phyloP scores from a whole-genome alignment of 768 basidiomycete genomes.

The Mycena vulgaris region DNA sequence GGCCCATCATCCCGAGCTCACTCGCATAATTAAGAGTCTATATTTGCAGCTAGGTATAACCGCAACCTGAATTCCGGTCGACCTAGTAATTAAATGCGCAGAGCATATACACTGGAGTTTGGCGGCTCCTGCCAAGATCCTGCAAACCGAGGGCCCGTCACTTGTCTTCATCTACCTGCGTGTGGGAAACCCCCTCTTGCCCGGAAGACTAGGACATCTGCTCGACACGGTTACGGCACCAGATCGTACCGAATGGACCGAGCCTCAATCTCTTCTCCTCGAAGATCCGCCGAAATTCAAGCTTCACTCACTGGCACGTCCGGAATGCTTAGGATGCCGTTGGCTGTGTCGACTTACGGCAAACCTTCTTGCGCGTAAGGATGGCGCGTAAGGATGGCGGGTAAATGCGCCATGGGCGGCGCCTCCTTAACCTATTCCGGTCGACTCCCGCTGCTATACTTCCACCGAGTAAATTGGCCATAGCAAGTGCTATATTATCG shows the following conservation, averaged over 20 bases:
- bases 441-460: too few species aligned
- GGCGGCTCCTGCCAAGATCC: neutral
- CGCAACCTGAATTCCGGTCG: neutral
- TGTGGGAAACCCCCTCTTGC: neutral
- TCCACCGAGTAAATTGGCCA: too few species aligned
- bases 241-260: too few species aligned
- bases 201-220: neutral
- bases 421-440: neutral
- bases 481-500: too few species aligned
- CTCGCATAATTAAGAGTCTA: slow-evolving; percentile 9
- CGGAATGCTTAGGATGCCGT: too few species aligned
- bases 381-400: neutral
- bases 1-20: neutral
- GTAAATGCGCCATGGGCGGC: neutral
- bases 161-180: neutral
- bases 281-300: too few species aligned
- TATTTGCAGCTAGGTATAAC: slow-evolving; percentile 1
- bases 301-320: too few species aligned
- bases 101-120: neutral
- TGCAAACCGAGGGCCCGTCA: neutral
- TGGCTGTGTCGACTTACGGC: neutral
- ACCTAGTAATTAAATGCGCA: slow-evolving; percentile 5
- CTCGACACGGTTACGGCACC: too few species aligned
- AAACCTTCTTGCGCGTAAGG: neutral
- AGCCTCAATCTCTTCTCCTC: too few species aligned